Percentiles rank a stretch among this genome's conserved stretches.
These are phyloP conservation scores for Dryadomyces sulphureus DNA, from an alignment of 2,329 filamentous ascomycete species.

Conservation along the genomic window DNA sequence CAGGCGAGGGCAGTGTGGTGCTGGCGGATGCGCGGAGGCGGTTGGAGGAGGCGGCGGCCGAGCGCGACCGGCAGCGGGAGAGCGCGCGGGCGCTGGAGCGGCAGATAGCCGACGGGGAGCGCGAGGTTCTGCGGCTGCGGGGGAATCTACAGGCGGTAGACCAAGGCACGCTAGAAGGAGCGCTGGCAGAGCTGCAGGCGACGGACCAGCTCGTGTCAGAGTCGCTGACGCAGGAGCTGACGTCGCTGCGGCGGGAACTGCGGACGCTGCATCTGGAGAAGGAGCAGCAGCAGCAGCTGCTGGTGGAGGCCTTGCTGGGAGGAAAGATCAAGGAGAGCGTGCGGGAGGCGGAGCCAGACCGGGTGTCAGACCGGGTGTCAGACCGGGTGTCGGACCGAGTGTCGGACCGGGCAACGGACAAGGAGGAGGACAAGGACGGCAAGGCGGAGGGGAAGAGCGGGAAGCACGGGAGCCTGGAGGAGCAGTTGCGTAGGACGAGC, in stretches of 20 bases:
- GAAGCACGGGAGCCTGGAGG: conserved; percentile 17
- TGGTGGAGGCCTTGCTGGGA: conserved; percentile 42
- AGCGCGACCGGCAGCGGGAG: conserved; percentile 31
- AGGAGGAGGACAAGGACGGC: neutral
- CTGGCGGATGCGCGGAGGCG: conserved; percentile 36
- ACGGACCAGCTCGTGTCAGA: conserved; percentile 43
- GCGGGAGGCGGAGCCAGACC: conserved; percentile 20
- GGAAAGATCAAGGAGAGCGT: conserved; percentile 40
- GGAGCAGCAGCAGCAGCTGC: conserved; percentile 42
- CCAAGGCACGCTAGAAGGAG: conserved; percentile 33
- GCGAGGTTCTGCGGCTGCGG: conserved; percentile 36
- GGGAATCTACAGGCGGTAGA: conserved; percentile 39
- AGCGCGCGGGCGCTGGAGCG: conserved; percentile 29
- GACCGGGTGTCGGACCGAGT: conserved; percentile 6
- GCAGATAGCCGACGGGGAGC: conserved; percentile 36
- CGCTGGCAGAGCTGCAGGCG: conserved; percentile 42
- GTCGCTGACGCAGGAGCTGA: conserved; percentile 43
- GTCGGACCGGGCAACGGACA: neutral
- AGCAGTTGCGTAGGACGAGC: conserved; percentile 23
- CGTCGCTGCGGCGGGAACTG: conserved; percentile 36
- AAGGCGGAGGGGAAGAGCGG: neutral
- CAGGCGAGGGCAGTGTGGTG: conserved; percentile 32
- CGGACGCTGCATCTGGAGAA: conserved; percentile 33
- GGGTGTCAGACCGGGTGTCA: conserved; percentile 14
- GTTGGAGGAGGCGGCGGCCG: conserved; percentile 26